phyloP scores from a whole-genome alignment of 495 filamentous ascomycete species.

The Thermothielavioides terrestris region DNA sequence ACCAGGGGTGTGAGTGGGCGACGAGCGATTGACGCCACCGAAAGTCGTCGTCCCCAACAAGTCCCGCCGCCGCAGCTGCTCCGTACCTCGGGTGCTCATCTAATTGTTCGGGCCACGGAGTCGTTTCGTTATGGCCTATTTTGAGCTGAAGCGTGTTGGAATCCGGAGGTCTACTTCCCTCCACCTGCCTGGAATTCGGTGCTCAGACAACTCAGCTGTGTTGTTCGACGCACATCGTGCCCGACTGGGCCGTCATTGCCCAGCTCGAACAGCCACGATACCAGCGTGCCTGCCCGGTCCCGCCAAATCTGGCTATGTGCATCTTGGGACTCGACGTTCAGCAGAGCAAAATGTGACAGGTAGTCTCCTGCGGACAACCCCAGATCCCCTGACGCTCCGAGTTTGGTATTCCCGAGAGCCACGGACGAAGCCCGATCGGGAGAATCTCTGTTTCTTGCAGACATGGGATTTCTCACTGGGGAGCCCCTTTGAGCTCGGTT shows the following conservation, averaged over 20 bases:
- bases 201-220: neutral
- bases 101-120: neutral
- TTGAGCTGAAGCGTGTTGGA: too few relatives aligned
- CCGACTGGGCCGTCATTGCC: conserved; percentile 5
- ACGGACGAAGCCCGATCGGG: neutral
- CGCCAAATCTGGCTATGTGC: neutral
- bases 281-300: neutral
- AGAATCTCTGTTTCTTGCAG: too few relatives aligned
- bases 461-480: too few relatives aligned
- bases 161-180: too few relatives aligned
- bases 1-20: neutral
- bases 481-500: too few relatives aligned
- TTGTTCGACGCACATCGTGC: neutral
- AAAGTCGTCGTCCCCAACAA: neutral
- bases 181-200: too few relatives aligned
- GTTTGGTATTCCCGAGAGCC: neutral
- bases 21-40: neutral
- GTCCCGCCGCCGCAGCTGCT: neutral
- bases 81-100: neutral
- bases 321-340: neutral
- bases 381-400: neutral
- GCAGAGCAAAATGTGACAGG: neutral
- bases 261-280: neutral
- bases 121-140: too few relatives aligned
- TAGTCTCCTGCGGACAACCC: neutral